Percentiles rank a stretch among this genome's conserved stretches.
These are phyloP conservation scores for Diaporthe helianthi DNA, from an alignment of 2,329 filamentous ascomycete genomes.

Conservation along the genomic window DNA sequence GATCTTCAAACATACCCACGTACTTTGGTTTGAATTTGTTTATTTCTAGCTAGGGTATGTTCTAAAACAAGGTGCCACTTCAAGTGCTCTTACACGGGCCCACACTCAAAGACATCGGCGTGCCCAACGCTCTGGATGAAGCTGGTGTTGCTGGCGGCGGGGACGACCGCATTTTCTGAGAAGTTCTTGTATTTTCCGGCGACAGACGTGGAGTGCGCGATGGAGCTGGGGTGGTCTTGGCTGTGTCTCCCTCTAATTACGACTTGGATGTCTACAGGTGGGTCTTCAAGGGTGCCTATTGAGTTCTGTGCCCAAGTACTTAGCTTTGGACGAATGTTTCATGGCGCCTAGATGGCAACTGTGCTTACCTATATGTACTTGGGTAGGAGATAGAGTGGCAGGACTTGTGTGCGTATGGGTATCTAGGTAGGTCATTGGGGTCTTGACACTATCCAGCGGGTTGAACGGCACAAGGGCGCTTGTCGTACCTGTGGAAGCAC, in stretches of 20 bases:
- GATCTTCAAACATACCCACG: neutral
- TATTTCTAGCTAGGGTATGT: too few relatives aligned
- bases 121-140: conserved; percentile 39
- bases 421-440: too few relatives aligned
- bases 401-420: neutral
- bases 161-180: conserved; percentile 45
- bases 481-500: conserved; percentile 23
- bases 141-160: conserved; percentile 36
- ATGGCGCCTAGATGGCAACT: too few relatives aligned
- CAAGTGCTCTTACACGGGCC: neutral
- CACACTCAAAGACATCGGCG: conserved; percentile 40
- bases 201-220: conserved; percentile 39
- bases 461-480: conserved; percentile 37
- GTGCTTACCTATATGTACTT: too few relatives aligned
- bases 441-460: too few relatives aligned
- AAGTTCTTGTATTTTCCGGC: conserved; percentile 43
- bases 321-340: too few relatives aligned
- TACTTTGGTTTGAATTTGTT: too few relatives aligned
- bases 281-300: conserved; percentile 43
- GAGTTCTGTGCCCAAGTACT: too few relatives aligned
- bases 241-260: conserved; percentile 54
- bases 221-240: conserved; percentile 41
- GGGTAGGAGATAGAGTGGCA: too few relatives aligned
- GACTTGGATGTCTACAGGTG: conserved; percentile 56
- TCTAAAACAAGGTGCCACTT: too few relatives aligned